Evolutionary conservation across 169 alveolate species (phyloP).

Genomic region (Plasmodium knowlesi): DNA sequence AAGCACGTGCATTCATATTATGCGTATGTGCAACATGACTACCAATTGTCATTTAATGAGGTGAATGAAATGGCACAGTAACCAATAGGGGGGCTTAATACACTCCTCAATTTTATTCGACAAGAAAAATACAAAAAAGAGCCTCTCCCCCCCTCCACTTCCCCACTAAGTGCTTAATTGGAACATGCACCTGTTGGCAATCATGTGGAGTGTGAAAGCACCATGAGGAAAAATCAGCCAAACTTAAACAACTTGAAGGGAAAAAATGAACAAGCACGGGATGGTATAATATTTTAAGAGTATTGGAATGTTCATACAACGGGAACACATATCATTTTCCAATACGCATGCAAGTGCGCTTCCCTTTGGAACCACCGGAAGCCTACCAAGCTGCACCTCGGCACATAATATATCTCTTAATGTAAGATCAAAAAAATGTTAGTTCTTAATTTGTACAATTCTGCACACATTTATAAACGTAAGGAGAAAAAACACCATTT

Average conservation of each 20-base stretch:
- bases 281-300: not conserved
- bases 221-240: not conserved
- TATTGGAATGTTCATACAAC: not conserved
- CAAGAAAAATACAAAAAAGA: not conserved
- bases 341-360: not conserved
- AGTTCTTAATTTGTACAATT: not conserved
- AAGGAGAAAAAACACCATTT: not conserved
- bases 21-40: not conserved
- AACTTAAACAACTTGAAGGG: not conserved
- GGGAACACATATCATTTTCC: not conserved
- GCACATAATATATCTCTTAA: not conserved
- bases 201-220: too few species aligned
- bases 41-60: not conserved
- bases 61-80: not conserved
- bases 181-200: not conserved
- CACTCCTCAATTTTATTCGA: not conserved
- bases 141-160: not conserved
- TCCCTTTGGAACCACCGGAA: not conserved
- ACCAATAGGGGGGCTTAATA: not conserved
- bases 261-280: not conserved
- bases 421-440: not conserved
- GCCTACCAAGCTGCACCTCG: not conserved
- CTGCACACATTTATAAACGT: not conserved
- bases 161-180: not conserved
- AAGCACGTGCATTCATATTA: not conserved